A percentile compares a stretch with the other conserved stretches of the same genome.
phyloP scores from a whole-genome alignment of 2,329 filamentous ascomycete genomes.

The Exophiala xenobiotica region DNA sequence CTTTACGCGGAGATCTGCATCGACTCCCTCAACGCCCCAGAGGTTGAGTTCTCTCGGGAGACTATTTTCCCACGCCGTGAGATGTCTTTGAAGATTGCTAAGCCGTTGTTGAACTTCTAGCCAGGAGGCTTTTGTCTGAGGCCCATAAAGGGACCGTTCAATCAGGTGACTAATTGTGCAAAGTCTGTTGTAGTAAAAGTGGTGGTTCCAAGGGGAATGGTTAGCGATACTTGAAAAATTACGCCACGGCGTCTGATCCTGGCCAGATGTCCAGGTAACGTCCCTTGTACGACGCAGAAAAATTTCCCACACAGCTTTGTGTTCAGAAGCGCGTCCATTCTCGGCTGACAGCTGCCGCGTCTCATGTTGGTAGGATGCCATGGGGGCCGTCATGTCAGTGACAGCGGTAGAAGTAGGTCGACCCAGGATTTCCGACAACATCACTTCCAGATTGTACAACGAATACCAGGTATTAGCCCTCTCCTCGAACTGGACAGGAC shows the following conservation, averaged over 20 bases:
- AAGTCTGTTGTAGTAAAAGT: background rate
- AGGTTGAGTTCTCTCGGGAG: background rate
- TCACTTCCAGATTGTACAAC: conserved; percentile 5
- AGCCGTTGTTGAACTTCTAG: background rate
- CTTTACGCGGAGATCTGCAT: background rate
- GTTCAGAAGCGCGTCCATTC: background rate
- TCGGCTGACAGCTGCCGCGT: background rate
- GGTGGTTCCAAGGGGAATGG: background rate
- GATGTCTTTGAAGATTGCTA: background rate
- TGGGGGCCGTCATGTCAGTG: background rate
- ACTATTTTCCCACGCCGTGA: conserved; percentile 1
- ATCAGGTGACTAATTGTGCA: background rate
- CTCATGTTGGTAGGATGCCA: background rate
- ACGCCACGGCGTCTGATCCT: too few relatives aligned
- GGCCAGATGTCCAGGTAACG: too few relatives aligned
- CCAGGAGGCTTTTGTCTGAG: background rate
- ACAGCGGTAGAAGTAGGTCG: background rate
- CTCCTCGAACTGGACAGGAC: background rate
- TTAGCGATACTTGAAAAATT: background rate
- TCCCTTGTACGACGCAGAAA: background rate
- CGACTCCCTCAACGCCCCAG: background rate
- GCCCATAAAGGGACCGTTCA: background rate
- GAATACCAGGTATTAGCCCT: background rate
- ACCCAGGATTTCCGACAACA: background rate
- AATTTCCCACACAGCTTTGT: background rate